These are phyloP conservation scores for Phytophthora melonis DNA, from an alignment of 352 stramenopile genomes.

Conservation along the genomic window DNA sequence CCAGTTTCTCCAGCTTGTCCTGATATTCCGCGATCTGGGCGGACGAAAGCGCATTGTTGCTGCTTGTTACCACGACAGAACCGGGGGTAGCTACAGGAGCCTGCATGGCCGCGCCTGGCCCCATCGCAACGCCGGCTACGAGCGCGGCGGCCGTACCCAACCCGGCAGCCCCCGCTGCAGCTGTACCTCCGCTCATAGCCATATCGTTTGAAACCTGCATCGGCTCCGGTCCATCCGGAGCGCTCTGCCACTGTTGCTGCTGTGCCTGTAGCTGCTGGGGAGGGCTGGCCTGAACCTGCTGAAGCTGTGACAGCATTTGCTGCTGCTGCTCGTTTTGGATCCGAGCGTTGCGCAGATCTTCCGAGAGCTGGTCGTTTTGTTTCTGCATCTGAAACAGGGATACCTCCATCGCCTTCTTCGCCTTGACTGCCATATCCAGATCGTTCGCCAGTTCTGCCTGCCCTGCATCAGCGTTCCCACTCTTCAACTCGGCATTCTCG, in stretches of 20 bases:
- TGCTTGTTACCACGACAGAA: conserved; percentile 46
- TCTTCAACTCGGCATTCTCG: conserved; percentile 78
- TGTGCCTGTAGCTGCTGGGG: conserved; percentile 27
- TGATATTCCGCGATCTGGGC: conserved; percentile 75
- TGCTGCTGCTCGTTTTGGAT: conserved; percentile 48
- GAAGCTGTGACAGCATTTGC: conserved; percentile 36
- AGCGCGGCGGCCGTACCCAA: conserved; percentile 37
- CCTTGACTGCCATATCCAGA: conserved; percentile 79
- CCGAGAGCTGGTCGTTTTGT: conserved; percentile 75
- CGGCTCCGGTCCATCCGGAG: conserved; percentile 41
- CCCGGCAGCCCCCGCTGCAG: conserved; percentile 28
- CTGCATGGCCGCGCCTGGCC: conserved; percentile 36
- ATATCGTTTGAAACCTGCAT: conserved; percentile 57
- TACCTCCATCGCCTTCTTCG: conserved; percentile 78
- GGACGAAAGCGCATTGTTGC: conserved; percentile 55
- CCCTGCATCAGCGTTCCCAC: conserved; percentile 54
- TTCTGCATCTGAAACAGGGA: conserved; percentile 78
- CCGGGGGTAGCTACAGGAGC: conserved; percentile 29
- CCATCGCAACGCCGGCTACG: conserved; percentile 38
- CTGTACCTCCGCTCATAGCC: conserved; percentile 10
- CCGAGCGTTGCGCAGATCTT: conserved; percentile 60
- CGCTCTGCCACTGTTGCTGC: conserved; percentile 34
- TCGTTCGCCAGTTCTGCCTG: conserved; percentile 69
- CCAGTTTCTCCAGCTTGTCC: conserved; percentile 75
- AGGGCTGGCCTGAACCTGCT: conserved; percentile 30